Evolutionary conservation across 495 filamentous ascomycete genomes (phyloP), one percentile per base, ranked within the genome.

Genomic region (Thermochaetoides thermophila): DNA sequence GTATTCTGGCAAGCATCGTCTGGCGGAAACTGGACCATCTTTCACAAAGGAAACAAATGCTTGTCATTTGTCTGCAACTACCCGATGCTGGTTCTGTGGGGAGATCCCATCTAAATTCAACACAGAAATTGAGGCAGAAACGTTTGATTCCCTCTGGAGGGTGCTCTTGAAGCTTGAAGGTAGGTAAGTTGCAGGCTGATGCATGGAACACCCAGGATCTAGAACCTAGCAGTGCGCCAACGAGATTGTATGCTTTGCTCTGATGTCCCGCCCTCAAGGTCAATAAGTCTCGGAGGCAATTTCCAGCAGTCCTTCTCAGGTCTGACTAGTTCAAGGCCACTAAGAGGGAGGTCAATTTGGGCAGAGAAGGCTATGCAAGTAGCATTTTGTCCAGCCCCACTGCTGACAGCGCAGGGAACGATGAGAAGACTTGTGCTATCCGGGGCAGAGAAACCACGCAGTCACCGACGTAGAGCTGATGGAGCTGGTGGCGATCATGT

Each of bases 121-220:
- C 43, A 38, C 39, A 27, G 22, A 41, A 45, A 40, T 34, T 3
- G 35, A 39, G 36, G 38, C 44, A n/a, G n/a, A n/a, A n/a, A n/a
- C n/a, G 45, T 43, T 45, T 46, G 52, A 44, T 43, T 38, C 46
- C 44, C 32, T 36, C 43, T 30, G 27, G 41, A 38, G 33, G 43
- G 44, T 38, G 18, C 39, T n/a, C n/a, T n/a, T n/a, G n/a, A n/a
- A n/a, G n/a, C 45, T 45, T 45, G 40, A 42, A 31, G 38, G 43
- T 33, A 49, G 50, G 52, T 39, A 52, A 40, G 40, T 29, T 49
- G 52, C 52, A 56, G 51, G 21, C 28, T 42, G 32, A 46, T 48
- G 45, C 52, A 46, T 52, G 43, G 50, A 49, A 52, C 41, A 45
- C 47, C 44, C n/a, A 48, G 37, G 36, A 39, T 37, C 32, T 21